A percentile compares a stretch with the other conserved stretches of the same genome.
Conservation (phyloP, 257 asterid genomes). For the Phtheirospermum japonicum region DNA sequence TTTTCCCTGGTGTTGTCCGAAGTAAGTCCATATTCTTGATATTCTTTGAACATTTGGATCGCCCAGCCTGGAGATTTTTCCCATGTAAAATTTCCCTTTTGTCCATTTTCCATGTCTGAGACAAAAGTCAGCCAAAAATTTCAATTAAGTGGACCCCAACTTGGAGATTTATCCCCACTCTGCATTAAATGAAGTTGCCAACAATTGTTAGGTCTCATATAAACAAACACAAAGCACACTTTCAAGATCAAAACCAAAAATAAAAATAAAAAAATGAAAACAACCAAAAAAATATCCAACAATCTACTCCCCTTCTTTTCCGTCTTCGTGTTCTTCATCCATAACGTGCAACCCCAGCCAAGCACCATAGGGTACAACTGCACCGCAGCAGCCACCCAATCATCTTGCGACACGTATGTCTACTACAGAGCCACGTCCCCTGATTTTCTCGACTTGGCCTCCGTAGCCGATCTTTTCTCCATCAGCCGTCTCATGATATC, state of each 20-base stretch:
- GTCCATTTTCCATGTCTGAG: too few relatives aligned
- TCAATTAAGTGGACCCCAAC: neutral
- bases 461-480: conserved; percentile 78
- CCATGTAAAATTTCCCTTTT: too few relatives aligned
- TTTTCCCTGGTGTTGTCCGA: too few relatives aligned
- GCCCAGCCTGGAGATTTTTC: too few relatives aligned
- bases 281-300: too few relatives aligned
- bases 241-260: neutral
- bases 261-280: conserved; percentile 23
- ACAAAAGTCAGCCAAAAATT: too few relatives aligned
- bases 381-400: conserved; percentile 32
- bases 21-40: too few relatives aligned
- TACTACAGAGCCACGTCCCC: conserved; percentile 68
- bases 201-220: too few relatives aligned
- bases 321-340: conserved; percentile 30
- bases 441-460: conserved; percentile 58
- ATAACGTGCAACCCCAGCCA: conserved; percentile 44
- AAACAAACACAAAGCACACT: neutral
- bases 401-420: conserved; percentile 67
- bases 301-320: conserved; percentile 13
- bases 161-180: neutral
- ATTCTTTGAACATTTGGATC: too few relatives aligned
- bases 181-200: neutral
- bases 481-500: conserved; percentile 71
- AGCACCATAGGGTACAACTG: conserved; percentile 63